Evolutionary conservation across 352 stramenopile species (phyloP).

Genomic region (Globisporangium nunn): DNA sequence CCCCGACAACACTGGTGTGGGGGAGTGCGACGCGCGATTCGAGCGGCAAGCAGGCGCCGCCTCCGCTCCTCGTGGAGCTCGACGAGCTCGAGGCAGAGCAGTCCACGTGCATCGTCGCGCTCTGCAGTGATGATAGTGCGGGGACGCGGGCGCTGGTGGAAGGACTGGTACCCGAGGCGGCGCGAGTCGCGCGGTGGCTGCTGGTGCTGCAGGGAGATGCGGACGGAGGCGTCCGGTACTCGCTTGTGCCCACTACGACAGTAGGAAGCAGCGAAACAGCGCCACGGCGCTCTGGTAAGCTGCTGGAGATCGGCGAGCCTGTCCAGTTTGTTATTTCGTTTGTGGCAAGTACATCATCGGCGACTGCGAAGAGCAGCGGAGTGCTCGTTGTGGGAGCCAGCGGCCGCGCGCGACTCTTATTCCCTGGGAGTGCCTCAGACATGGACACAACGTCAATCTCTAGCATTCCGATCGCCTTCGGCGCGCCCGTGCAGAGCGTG

Average conservation of each 20-base stretch:
- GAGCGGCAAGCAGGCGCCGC: not conserved
- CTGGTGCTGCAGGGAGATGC: constrained; percentile 54
- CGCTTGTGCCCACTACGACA: constrained; percentile 1
- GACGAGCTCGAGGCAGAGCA: constrained; percentile 59
- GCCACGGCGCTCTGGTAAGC: not conserved
- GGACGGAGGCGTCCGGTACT: constrained; percentile 42
- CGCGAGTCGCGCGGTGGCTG: constrained; percentile 1
- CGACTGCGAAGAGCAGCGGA: not conserved
- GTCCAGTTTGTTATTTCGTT: constrained; percentile 16
- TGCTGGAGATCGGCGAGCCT: constrained; percentile 8
- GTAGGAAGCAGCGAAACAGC: not conserved
- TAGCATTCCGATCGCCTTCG: constrained; percentile 18
- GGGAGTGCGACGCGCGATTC: not conserved
- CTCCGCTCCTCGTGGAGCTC: constrained; percentile 18
- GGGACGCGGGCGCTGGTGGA: constrained; percentile 13
- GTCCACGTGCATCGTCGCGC: constrained; percentile 33
- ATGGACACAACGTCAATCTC: not conserved
- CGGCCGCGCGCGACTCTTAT: constrained; percentile 1
- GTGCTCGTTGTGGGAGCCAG: constrained; percentile 7
- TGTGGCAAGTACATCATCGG: not conserved
- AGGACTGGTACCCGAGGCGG: constrained; percentile 18
- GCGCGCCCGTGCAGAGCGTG: constrained; percentile 27
- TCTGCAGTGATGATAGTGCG: constrained; percentile 11
- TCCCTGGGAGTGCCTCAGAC: not conserved
- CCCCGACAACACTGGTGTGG: constrained; percentile 41